Percentiles rank a stretch among this genome's conserved stretches.
phyloP scores from a whole-genome alignment of 768 basidiomycete genomes.

The Collybiopsis confluens region DNA sequence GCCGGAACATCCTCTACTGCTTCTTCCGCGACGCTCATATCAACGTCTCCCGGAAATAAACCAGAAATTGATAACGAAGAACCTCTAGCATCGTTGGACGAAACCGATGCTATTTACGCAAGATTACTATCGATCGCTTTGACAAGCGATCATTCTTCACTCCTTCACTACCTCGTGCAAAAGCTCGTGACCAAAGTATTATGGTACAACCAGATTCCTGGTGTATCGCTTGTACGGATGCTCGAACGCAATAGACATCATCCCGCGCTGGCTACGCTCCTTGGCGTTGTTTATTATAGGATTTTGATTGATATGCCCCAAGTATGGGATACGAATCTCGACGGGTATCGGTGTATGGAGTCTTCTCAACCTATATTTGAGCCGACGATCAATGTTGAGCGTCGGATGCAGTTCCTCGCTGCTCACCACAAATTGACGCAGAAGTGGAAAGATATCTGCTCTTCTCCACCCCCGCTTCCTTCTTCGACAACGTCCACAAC shows the following conservation, averaged over 20 bases:
- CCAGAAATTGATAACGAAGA: neutral
- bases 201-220: constrained; percentile 48
- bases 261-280: constrained; percentile 29
- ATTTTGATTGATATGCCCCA: constrained; percentile 31
- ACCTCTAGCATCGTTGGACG: neutral
- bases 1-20: constrained; percentile 17
- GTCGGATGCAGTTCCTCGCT: constrained; percentile 46
- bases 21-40: constrained; percentile 16
- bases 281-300: constrained; percentile 54
- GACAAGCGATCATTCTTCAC: constrained; percentile 39
- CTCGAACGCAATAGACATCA: constrained; percentile 32
- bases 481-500: neutral
- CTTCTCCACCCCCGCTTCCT: constrained; percentile 31
- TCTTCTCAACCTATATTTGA: constrained; percentile 27
- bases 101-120: constrained; percentile 31
- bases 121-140: constrained; percentile 50
- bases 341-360: constrained; percentile 23
- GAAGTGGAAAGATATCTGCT: constrained; percentile 51
- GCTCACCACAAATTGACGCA: constrained; percentile 54
- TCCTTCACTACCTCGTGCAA: constrained; percentile 44
- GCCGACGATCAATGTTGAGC: constrained; percentile 25
- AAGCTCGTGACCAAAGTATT: constrained; percentile 48
- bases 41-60: constrained; percentile 22
- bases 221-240: constrained; percentile 32
- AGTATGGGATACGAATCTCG: constrained; percentile 11